phyloP scores from a whole-genome alignment of 2,329 filamentous ascomycete genomes.

The Onygena corvina region DNA sequence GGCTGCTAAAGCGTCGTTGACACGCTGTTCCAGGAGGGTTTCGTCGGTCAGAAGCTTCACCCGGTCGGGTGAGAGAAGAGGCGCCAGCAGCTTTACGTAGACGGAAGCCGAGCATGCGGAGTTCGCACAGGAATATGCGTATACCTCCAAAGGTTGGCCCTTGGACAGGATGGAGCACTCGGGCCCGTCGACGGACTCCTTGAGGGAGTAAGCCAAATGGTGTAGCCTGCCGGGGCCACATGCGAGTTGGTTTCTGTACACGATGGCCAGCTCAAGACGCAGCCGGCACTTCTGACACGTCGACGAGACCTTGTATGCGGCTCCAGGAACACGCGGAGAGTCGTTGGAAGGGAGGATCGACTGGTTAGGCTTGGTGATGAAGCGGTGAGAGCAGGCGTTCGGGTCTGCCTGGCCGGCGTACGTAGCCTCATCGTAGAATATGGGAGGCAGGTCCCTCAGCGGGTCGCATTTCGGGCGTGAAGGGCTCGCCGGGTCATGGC shows the following conservation, averaged over 20 bases:
- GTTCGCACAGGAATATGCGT: constrained; percentile 49
- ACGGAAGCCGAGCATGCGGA: constrained; percentile 44
- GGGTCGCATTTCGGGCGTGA: constrained; percentile 40
- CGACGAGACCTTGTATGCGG: constrained; percentile 45
- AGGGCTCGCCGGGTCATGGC: constrained; percentile 36
- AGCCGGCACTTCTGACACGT: constrained; percentile 51
- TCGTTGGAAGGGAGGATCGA: constrained; percentile 37
- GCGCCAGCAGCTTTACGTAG: constrained; percentile 40
- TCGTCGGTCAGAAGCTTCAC: constrained; percentile 44
- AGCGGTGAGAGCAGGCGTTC: constrained; percentile 47
- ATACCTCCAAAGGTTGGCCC: constrained; percentile 33
- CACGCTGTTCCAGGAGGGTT: constrained; percentile 41
- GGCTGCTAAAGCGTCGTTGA: constrained; percentile 40
- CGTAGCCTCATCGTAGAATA: constrained; percentile 28
- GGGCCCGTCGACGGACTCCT: constrained; percentile 20
- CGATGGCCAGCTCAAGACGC: constrained; percentile 49
- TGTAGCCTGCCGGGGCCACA: constrained; percentile 47
- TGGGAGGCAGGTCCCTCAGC: constrained; percentile 46
- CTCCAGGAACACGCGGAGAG: constrained; percentile 15
- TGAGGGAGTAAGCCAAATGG: constrained; percentile 43
- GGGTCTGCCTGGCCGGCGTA: constrained; percentile 27
- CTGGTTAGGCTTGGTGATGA: constrained; percentile 46
- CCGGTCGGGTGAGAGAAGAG: constrained; percentile 40
- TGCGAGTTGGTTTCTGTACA: constrained; percentile 36
- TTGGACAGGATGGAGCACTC: constrained; percentile 14